phyloP scores from a whole-genome alignment of 306 rosid species.

The Purshia tridentata region DNA sequence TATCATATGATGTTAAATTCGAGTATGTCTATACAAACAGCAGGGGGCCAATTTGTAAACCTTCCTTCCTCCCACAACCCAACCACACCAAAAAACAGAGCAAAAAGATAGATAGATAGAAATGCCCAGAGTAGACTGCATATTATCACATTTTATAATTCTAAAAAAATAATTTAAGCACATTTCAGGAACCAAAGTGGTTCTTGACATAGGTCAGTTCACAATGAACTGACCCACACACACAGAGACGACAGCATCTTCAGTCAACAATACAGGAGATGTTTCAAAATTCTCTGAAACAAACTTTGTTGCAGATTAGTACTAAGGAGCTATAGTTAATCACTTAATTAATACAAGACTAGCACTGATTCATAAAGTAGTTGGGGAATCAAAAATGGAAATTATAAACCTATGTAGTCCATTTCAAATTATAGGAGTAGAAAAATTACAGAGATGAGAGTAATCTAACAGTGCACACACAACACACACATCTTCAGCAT shows the following conservation, averaged over 20 bases:
- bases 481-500: background rate
- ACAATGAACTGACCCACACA: background rate
- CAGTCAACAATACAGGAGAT: background rate
- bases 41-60: background rate
- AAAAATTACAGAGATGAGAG: background rate
- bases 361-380: background rate
- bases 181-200: background rate
- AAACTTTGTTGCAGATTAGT: background rate
- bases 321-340: background rate
- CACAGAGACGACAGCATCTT: background rate
- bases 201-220: background rate
- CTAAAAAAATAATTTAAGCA: background rate
- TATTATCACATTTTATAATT: background rate
- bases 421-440: background rate
- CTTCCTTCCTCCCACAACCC: background rate
- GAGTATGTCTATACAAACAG: background rate
- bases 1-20: background rate
- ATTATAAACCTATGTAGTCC: background rate
- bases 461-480: background rate
- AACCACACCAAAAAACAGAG: background rate
- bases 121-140: background rate
- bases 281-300: background rate
- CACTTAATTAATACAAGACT: background rate
- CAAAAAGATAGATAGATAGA: background rate
- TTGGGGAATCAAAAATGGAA: background rate